These are phyloP conservation scores for Ceratobasidium sp. DNA, from an alignment of 1,284 basidiomycete species.

Conservation along the genomic window DNA sequence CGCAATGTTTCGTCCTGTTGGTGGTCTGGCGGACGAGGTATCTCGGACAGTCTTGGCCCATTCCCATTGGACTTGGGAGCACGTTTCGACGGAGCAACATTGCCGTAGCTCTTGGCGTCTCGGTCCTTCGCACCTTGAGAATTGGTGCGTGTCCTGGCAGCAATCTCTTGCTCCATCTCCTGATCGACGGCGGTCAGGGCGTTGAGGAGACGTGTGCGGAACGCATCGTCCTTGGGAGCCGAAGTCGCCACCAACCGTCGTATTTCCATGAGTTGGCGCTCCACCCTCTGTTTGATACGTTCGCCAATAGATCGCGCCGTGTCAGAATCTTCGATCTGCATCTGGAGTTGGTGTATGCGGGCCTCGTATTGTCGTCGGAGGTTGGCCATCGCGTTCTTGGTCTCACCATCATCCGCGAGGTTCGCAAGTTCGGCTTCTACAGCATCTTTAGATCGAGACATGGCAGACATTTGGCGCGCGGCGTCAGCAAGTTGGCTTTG, in stretches of 20 bases:
- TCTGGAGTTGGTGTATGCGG: constrained; percentile 72
- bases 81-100: constrained; percentile 62
- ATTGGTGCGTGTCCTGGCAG: constrained; percentile 50
- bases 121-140: constrained; percentile 50
- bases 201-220: constrained; percentile 72
- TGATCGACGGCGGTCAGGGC: constrained; percentile 76
- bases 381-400: constrained; percentile 67
- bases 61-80: constrained; percentile 55
- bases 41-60: constrained; percentile 52
- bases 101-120: constrained; percentile 57
- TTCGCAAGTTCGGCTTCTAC: constrained; percentile 75
- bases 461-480: constrained; percentile 62
- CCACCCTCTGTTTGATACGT: constrained; percentile 70
- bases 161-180: constrained; percentile 60
- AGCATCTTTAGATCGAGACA: constrained; percentile 72
- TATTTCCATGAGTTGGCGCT: constrained; percentile 75
- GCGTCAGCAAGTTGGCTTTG: constrained; percentile 66
- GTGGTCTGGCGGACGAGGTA: constrained; percentile 59
- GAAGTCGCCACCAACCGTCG: constrained; percentile 70
- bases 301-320: constrained; percentile 63
- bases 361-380: constrained; percentile 73
- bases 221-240: constrained; percentile 67
- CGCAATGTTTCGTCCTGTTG: constrained; percentile 66
- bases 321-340: constrained; percentile 68
- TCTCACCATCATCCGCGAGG: constrained; percentile 69